These are phyloP conservation scores for Wickerhamiella shivajii DNA, from an alignment of 805 yeast species.

Conservation along the genomic window DNA sequence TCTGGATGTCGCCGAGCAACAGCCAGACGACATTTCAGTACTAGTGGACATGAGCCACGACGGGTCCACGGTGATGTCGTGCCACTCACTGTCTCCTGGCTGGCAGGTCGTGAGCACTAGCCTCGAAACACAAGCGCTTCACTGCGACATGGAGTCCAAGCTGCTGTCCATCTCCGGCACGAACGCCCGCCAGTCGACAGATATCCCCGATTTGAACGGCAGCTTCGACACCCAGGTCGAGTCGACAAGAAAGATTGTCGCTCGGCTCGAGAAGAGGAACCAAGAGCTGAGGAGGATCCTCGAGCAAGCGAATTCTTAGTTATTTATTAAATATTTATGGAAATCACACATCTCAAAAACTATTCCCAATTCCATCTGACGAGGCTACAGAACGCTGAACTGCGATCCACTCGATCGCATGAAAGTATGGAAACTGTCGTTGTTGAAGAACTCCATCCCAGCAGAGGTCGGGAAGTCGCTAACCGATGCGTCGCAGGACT, in stretches of 20 bases:
- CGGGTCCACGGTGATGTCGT: slow-evolving; percentile 20
- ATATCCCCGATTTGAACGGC: slow-evolving; percentile 14
- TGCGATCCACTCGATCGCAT: neutral
- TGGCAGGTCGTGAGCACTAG: slow-evolving; percentile 26
- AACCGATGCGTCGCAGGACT: no score
- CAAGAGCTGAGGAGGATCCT: slow-evolving; percentile 11
- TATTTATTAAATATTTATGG: neutral
- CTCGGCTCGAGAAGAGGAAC: slow-evolving; percentile 13
- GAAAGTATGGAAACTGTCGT: neutral
- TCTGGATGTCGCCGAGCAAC: slow-evolving; percentile 22
- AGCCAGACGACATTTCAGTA: slow-evolving; percentile 21
- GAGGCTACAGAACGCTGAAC: neutral
- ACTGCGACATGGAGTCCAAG: slow-evolving; percentile 9
- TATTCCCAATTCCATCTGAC: no score
- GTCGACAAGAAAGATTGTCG: slow-evolving; percentile 11
- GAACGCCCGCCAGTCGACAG: slow-evolving; percentile 13
- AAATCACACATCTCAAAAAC: no score
- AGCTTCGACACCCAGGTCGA: slow-evolving; percentile 11
- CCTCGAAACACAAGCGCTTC: slow-evolving; percentile 14
- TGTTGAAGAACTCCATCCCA: neutral
- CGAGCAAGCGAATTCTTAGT: neutral
- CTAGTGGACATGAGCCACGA: slow-evolving; percentile 26
- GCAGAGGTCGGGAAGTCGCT: no score
- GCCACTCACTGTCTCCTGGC: slow-evolving; percentile 24
- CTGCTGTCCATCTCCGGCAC: slow-evolving; percentile 14